These are phyloP conservation scores for Colletotrichum lentis DNA, from an alignment of 2,329 filamentous ascomycete genomes.

Conservation along the genomic window DNA sequence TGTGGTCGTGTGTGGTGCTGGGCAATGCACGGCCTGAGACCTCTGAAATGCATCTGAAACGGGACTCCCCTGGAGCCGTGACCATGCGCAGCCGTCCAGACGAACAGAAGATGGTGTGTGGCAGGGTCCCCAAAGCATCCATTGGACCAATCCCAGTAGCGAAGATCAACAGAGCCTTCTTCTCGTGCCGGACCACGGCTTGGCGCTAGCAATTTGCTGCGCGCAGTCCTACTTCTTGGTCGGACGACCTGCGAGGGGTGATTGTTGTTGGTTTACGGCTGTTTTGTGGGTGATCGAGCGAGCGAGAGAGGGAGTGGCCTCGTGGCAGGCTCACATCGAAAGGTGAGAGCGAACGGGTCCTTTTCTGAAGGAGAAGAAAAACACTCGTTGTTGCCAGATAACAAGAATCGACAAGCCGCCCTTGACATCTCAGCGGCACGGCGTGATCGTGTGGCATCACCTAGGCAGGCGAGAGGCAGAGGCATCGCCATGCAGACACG, in stretches of 20 bases:
- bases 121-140: constrained; percentile 19
- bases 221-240: not conserved
- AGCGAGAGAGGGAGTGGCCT: constrained; percentile 1
- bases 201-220: constrained; percentile 16
- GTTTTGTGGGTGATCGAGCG: not conserved
- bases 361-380: not conserved
- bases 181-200: constrained; percentile 14
- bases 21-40: constrained; percentile 40
- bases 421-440: constrained; percentile 15
- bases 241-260: not conserved
- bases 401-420: constrained; percentile 19
- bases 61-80: constrained; percentile 42
- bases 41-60: constrained; percentile 51
- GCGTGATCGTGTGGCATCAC: constrained; percentile 14
- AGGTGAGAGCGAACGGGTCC: not conserved
- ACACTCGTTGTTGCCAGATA: constrained; percentile 20
- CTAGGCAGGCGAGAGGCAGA: not conserved
- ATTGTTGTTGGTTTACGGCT: constrained; percentile 2
- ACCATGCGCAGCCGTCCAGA: constrained; percentile 40
- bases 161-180: constrained; percentile 30
- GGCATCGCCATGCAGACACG: constrained; percentile 13
- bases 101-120: constrained; percentile 32
- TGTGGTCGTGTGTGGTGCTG: constrained; percentile 21
- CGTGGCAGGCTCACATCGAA: constrained; percentile 22
- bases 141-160: constrained; percentile 38